Conservation (phyloP, 768 basidiomycete genomes). For the Lenzites betulinus region DNA sequence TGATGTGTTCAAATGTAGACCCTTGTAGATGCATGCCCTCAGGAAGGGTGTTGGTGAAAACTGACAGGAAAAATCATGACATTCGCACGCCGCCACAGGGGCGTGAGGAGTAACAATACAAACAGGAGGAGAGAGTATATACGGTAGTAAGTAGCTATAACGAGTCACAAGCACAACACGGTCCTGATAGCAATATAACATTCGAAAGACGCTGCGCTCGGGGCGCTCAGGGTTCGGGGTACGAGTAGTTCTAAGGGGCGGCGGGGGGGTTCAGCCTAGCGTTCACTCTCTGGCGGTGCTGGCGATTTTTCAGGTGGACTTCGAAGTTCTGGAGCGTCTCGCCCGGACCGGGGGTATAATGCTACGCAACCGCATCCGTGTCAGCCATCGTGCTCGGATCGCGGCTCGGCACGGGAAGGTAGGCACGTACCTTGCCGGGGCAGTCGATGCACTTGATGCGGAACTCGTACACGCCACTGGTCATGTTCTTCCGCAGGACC, state of each 20-base stretch:
- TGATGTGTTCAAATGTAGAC: too few species aligned
- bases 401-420: background rate
- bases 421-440: constrained; percentile 77
- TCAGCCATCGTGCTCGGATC: background rate
- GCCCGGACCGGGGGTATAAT: constrained; percentile 89
- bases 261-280: constrained; percentile 43
- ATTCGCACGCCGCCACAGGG: constrained; percentile 1
- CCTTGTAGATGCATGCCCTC: too few species aligned
- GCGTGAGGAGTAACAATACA: constrained; percentile 18
- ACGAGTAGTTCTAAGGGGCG: constrained; percentile 14
- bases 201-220: background rate
- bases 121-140: constrained; percentile 11
- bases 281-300: constrained; percentile 75
- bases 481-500: constrained; percentile 56
- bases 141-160: constrained; percentile 20
- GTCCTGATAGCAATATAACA: constrained; percentile 22
- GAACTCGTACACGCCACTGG: constrained; percentile 75
- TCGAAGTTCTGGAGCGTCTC: constrained; percentile 90
- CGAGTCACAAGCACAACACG: constrained; percentile 22
- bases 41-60: background rate
- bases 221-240: background rate
- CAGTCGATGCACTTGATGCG: constrained; percentile 89
- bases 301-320: constrained; percentile 86
- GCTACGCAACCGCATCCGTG: constrained; percentile 40
- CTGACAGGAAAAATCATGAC: background rate